Percentiles rank a stretch among this genome's conserved stretches.
phyloP scores from a whole-genome alignment of 306 rosid genomes.

The Dalbergia cochinchinensis region DNA sequence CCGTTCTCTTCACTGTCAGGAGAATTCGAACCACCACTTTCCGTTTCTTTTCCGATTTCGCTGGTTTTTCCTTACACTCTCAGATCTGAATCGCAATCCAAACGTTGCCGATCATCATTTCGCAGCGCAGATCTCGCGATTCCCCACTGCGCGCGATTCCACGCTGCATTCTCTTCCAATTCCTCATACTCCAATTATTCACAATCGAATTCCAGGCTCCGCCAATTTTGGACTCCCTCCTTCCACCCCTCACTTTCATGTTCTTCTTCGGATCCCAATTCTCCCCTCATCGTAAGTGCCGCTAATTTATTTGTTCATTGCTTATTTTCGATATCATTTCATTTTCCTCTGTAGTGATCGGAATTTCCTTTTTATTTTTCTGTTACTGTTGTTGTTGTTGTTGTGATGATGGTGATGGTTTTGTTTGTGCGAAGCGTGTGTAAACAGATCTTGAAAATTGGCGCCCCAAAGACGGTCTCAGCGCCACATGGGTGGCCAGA shows the following conservation, averaged over 20 bases:
- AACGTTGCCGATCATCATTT: constrained; percentile 37
- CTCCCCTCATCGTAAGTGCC: constrained; percentile 71
- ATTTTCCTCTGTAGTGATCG: neutral
- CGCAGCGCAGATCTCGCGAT: constrained; percentile 56
- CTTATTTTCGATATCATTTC: neutral
- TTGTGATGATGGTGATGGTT: neutral
- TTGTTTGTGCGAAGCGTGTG: constrained; percentile 58
- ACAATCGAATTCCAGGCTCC: constrained; percentile 46
- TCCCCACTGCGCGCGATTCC: neutral
- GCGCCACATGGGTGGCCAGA: constrained; percentile 99
- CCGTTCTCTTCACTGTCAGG: constrained; percentile 36
- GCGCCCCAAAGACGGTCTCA: constrained; percentile 99
- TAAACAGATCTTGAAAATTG: constrained; percentile 92
- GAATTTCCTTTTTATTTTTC: neutral
- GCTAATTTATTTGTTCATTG: neutral
- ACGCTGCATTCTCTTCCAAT: constrained; percentile 14
- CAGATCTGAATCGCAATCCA: constrained; percentile 68
- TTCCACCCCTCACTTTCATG: constrained; percentile 59
- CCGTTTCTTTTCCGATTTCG: constrained; percentile 52
- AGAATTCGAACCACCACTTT: constrained; percentile 33
- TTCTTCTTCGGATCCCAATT: constrained; percentile 63
- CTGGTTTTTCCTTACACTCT: constrained; percentile 39
- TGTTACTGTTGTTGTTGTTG: constrained; percentile 11
- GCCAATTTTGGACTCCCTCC: constrained; percentile 52
- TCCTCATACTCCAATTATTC: constrained; percentile 28